Evolutionary conservation across 352 stramenopile genomes (phyloP), one percentile per base, ranked within the genome.

Genomic region (Phytopythium montanum): DNA sequence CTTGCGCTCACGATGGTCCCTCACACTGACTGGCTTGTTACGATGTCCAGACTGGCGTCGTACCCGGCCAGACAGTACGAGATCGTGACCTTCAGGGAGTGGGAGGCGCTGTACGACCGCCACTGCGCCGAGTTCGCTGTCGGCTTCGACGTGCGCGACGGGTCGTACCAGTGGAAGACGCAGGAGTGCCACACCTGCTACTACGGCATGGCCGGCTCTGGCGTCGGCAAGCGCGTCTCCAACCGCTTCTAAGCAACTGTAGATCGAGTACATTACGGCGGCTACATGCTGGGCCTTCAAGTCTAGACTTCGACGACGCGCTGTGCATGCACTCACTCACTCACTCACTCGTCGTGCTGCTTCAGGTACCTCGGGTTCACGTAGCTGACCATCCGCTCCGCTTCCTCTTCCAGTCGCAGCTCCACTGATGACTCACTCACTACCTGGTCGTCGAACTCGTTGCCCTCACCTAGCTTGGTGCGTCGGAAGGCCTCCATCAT

Each of bases 71-170:
- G 73, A 25, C 81, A 92, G 65, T 95, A 95, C 62, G 87, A 95
- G 64, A 94, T 95, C 54, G 85, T 95, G 52, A 93, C 87, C 9
- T 72, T 74, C 31, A 68, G 56, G 50, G 87, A 95, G 55, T 95
- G 84, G 84, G 85, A 95, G 61, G 80, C 82, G 31, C 62, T 95
- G n/a, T 87, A 88, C 48, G 65, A 87, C 39, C 69, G 74, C 3
- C 92, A 92, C 64, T 93, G 81, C 45, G 80, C 81, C 44, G 87
- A 95, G 62, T 92, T 89, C 50, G 72, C 82, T 6, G 79, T 95
- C 2, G 85, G 87, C 1, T 95, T 95, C 54, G 82, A 92, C 44
- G 75, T 95, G 12, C 66, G 85, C 33, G 79, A 81, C 33, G 87
- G 87, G 1, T 81, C 83, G n/a, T 93, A 87, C 62, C 79, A 94